Percentiles rank a stretch among this genome's conserved stretches.
These are phyloP conservation scores for Musa troglodytarum DNA, from an alignment of 176 grass and related monocot species.

Conservation along the genomic window DNA sequence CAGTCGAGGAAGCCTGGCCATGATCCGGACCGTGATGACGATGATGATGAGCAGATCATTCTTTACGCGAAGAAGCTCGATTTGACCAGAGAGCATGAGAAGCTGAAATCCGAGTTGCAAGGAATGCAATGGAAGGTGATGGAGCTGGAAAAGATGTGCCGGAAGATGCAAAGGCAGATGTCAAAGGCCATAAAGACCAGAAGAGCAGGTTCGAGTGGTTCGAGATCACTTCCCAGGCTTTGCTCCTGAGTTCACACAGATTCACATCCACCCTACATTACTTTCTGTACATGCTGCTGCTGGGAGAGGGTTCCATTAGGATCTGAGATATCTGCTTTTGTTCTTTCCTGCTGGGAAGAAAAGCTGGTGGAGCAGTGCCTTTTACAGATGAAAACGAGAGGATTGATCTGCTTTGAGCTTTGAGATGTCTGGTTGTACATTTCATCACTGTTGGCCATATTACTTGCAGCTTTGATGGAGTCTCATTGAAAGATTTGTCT, in stretches of 20 bases:
- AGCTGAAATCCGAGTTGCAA: conserved; percentile 64
- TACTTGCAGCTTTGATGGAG: not conserved
- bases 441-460: not conserved
- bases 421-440: conserved; percentile 1
- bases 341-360: not conserved
- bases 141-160: conserved; percentile 81
- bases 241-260: conserved; percentile 57
- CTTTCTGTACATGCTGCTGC: no score
- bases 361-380: not conserved
- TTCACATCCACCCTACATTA: not conserved
- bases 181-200: conserved; percentile 52
- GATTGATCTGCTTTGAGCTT: not conserved
- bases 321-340: not conserved
- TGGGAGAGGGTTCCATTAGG: no score
- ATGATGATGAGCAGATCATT: conserved; percentile 46
- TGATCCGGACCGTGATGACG: no score
- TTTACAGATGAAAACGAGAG: conserved; percentile 1
- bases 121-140: conserved; percentile 85
- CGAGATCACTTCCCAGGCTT: conserved; percentile 78
- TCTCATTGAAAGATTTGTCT: not conserved
- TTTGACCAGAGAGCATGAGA: conserved; percentile 65
- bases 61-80: conserved; percentile 70
- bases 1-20: conserved; percentile 18
- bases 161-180: conserved; percentile 79
- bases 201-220: not conserved